Base-by-base conservation (phyloP, 2,329 filamentous ascomycete species). In the Cladosporium sphaerospermum region DNA sequence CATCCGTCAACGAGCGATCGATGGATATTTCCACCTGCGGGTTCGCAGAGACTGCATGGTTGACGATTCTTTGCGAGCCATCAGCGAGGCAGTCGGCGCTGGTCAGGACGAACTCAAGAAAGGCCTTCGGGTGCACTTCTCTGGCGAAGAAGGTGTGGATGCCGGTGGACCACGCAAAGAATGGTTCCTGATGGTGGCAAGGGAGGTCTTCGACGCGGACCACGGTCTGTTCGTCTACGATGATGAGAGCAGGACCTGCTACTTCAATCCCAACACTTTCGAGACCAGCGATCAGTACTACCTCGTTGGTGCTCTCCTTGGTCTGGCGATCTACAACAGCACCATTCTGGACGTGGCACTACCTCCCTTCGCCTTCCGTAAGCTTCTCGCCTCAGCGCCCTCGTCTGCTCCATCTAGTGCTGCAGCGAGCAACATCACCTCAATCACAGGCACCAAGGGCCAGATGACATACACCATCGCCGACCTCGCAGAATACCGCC, bases 191-290 rank as follows among this genome's bases (percentile, higher is more conserved):
- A 79, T 96, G 54, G 78, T 96, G 18, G 84, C 93, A 45, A 79
- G 90, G 60, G 91, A 96, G 65, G 85, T 96, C 32, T 96, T 96
- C 70, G 90, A 95, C 62, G 89, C 89, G 3, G 83, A 91, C 60
- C 87, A 95, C 73, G 89, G 89, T n/a, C 82, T 96, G 70, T 96
- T 96, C 67, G 75, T 87, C 7, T 96, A 95, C 68, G 91, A 96
- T 57, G 89, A 95, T 48, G 89, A 96, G 63, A 95, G 90, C 3
- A 81, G 82, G 44, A 89, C 87, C 65, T 96, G 91, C 71, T 96
- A 96, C 69, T 96, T 96, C 73, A 96, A 96, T 66, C 87, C 90
- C 0, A 82, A 85, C 65, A 89, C 88, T 13, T 90, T 96, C 61
- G 91, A 96, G 67, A 91, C 88, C 0, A 91, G 89, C 0, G 89